Evolutionary conservation across 768 basidiomycete genomes (phyloP).

Genomic region (Russula dissimulans): DNA sequence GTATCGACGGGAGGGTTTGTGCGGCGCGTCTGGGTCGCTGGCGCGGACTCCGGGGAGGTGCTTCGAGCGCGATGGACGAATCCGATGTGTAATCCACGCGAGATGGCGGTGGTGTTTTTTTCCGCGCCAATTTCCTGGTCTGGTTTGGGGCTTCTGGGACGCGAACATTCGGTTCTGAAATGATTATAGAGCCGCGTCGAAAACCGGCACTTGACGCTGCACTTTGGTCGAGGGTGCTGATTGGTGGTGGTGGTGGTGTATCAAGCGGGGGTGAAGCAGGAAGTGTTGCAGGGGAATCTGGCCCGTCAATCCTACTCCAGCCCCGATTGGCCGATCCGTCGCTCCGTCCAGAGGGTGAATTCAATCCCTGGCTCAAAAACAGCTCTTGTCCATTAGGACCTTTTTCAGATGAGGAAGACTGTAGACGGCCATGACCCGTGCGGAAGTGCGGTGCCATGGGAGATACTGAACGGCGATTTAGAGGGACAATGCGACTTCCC

Average conservation of each 20-base stretch:
- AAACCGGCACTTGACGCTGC: slow-evolving; percentile 25
- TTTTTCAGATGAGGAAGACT: slow-evolving; percentile 28
- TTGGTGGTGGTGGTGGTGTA: slow-evolving; percentile 29
- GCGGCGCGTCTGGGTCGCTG: slow-evolving; percentile 46
- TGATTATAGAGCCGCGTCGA: slow-evolving; percentile 28
- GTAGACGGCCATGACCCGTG: slow-evolving; percentile 24
- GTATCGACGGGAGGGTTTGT: slow-evolving; percentile 39
- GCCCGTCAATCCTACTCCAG: slow-evolving; percentile 27
- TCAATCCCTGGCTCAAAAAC: not conserved
- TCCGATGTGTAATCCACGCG: slow-evolving; percentile 39
- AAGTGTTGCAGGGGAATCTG: slow-evolving; percentile 34
- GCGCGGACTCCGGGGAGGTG: slow-evolving; percentile 33
- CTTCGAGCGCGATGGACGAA: slow-evolving; percentile 34
- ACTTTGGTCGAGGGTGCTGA: slow-evolving; percentile 21
- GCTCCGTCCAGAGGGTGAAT: slow-evolving; percentile 14
- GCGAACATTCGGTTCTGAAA: slow-evolving; percentile 22
- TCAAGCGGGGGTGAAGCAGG: slow-evolving; percentile 33
- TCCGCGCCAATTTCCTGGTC: slow-evolving; percentile 29
- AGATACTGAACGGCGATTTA: slow-evolving; percentile 61
- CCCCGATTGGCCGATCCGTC: slow-evolving; percentile 23
- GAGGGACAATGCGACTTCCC: slow-evolving; percentile 47
- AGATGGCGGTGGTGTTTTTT: slow-evolving; percentile 30
- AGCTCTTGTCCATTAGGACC: not conserved
- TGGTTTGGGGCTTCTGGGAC: slow-evolving; percentile 26
- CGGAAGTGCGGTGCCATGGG: slow-evolving; percentile 45